Conservation (phyloP, 208 protist genomes). For the Herpetomonas tarakana region DNA sequence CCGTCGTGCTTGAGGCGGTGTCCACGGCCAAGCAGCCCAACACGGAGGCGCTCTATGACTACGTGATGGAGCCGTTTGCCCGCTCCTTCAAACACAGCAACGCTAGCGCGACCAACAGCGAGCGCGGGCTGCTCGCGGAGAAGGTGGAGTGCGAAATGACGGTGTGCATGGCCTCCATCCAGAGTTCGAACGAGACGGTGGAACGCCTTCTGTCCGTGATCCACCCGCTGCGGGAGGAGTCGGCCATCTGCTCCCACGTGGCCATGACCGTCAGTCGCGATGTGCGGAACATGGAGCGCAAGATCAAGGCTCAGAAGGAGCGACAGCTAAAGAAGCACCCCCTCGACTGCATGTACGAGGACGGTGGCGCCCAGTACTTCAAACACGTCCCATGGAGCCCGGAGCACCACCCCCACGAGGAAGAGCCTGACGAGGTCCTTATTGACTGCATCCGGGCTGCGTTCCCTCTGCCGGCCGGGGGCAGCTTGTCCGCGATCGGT, state of each 20-base stretch:
- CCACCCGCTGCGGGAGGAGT: constrained; percentile 65
- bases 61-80: constrained; percentile 61
- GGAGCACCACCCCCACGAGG: constrained; percentile 71
- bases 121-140: constrained; percentile 16
- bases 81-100: constrained; percentile 44
- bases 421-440: constrained; percentile 54
- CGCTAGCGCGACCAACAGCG: constrained; percentile 5
- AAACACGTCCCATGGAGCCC: constrained; percentile 61
- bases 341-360: constrained; percentile 80
- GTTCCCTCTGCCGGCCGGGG: constrained; percentile 49
- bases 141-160: constrained; percentile 41
- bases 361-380: constrained; percentile 84
- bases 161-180: constrained; percentile 26
- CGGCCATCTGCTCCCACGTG: constrained; percentile 36
- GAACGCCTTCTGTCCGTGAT: constrained; percentile 53
- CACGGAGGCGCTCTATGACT: constrained; percentile 32
- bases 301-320: constrained; percentile 37
- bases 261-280: constrained; percentile 57
- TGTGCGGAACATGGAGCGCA: constrained; percentile 55
- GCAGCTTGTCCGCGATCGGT: constrained; percentile 45
- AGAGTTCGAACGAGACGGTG: constrained; percentile 26
- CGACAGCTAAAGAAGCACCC: constrained; percentile 50
- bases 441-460: constrained; percentile 64
- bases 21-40: constrained; percentile 31
- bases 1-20: constrained; percentile 46